phyloP scores from a whole-genome alignment of 2,329 filamentous ascomycete genomes.

The Leptographium procerum region DNA sequence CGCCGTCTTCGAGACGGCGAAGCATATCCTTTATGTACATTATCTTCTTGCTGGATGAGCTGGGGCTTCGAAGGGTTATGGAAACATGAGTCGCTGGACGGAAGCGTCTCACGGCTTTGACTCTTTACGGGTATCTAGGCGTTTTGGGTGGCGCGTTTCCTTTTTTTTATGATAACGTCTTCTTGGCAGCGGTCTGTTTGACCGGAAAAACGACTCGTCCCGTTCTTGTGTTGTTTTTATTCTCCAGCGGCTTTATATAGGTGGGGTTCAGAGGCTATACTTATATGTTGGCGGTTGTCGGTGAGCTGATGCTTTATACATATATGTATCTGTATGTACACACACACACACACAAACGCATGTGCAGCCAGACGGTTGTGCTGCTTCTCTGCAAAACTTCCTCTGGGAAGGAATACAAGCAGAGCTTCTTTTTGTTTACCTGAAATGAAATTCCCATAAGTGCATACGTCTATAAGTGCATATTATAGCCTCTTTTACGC shows the following conservation, averaged over 20 bases:
- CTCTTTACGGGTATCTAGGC: neutral
- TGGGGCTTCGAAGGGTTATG: neutral
- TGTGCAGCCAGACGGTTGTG: neutral
- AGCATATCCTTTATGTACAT: neutral
- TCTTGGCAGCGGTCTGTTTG: neutral
- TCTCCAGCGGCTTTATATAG: neutral
- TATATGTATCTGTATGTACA: too few species aligned
- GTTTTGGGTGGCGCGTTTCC: neutral
- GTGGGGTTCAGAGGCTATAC: neutral
- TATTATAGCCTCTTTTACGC: too few species aligned
- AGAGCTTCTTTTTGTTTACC: neutral
- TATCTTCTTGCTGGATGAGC: neutral
- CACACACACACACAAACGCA: neutral
- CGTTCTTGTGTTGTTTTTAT: neutral
- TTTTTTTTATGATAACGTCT: conserved; percentile 1
- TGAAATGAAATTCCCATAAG: neutral
- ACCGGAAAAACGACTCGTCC: neutral
- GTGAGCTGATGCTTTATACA: neutral
- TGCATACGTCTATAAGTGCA: neutral
- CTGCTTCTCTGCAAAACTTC: neutral
- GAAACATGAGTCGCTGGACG: neutral
- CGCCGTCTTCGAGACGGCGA: neutral
- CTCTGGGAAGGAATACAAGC: neutral
- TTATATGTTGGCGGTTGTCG: neutral
- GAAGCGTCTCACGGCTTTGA: neutral